Conservation (phyloP, 2,329 filamentous ascomycete species). For the Monilinia fructigena region DNA sequence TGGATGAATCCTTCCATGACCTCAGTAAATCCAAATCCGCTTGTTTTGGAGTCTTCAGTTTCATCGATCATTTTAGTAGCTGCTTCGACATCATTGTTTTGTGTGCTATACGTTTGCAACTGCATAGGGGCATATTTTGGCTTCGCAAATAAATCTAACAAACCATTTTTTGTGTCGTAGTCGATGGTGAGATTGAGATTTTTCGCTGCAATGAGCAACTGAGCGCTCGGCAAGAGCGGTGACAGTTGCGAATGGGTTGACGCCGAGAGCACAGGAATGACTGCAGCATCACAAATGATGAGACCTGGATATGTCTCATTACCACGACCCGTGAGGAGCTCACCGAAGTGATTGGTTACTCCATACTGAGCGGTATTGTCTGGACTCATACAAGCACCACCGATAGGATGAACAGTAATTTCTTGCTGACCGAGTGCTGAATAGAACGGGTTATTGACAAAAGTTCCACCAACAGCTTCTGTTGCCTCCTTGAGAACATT, state of each 20-base stretch:
- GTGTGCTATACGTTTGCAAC: conserved; percentile 23
- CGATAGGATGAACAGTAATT: conserved; percentile 66
- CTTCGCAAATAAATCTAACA: conserved; percentile 55
- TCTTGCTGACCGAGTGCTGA: conserved; percentile 55
- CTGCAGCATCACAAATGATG: conserved; percentile 60
- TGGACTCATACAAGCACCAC: conserved; percentile 61
- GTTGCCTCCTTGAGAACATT: conserved; percentile 54
- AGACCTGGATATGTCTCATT: conserved; percentile 55
- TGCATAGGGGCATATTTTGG: conserved; percentile 41
- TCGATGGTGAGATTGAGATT: conserved; percentile 46
- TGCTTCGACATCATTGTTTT: conserved; percentile 41
- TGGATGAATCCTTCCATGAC: conserved; percentile 64
- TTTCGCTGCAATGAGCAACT: conserved; percentile 50
- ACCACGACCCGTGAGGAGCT: conserved; percentile 56
- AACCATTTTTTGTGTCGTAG: conserved; percentile 46
- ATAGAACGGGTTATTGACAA: conserved; percentile 58
- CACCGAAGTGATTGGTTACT: conserved; percentile 60
- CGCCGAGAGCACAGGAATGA: conserved; percentile 60
- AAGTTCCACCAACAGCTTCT: conserved; percentile 57
- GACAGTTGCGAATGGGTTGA: conserved; percentile 69
- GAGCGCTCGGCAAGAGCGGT: conserved; percentile 65
- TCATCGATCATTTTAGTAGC: conserved; percentile 45
- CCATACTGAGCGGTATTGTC: conserved; percentile 58
- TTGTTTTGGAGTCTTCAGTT: conserved; percentile 40
- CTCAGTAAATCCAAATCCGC: conserved; percentile 60